Percentiles rank a stretch among this genome's conserved stretches.
phyloP scores from a whole-genome alignment of 2,329 filamentous ascomycete genomes.

The Elsinoe perseae region DNA sequence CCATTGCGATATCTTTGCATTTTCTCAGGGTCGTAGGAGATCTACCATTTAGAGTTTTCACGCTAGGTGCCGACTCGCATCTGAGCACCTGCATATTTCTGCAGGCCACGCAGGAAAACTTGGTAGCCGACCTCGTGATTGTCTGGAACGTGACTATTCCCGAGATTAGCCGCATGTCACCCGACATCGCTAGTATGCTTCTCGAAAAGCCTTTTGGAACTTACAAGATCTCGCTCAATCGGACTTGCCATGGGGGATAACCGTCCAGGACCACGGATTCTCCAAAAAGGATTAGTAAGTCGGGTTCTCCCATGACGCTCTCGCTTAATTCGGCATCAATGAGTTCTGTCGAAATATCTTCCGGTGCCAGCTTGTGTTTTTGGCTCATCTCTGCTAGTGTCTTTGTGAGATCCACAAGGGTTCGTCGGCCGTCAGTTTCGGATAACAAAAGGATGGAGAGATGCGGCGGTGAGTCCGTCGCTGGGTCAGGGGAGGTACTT shows the following conservation, averaged over 20 bases:
- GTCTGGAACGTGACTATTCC: constrained; percentile 48
- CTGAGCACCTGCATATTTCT: constrained; percentile 77
- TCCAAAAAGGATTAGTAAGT: constrained; percentile 79
- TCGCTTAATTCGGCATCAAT: constrained; percentile 80
- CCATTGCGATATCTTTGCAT: background rate
- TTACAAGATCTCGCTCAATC: constrained; percentile 86
- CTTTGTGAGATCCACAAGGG: constrained; percentile 88
- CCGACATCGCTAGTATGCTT: constrained; percentile 8
- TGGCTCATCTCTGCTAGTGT: constrained; percentile 95
- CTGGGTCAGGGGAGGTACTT: constrained; percentile 38
- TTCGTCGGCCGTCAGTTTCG: constrained; percentile 81
- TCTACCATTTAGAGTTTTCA: background rate
- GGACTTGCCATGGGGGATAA: constrained; percentile 94
- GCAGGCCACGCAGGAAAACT: constrained; percentile 77
- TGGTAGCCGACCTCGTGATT: constrained; percentile 86
- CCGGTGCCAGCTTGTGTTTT: constrained; percentile 68
- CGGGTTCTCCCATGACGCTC: constrained; percentile 77
- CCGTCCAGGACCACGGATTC: constrained; percentile 77
- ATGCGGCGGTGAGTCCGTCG: constrained; percentile 30
- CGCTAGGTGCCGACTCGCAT: constrained; percentile 67
- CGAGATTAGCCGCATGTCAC: constrained; percentile 12
- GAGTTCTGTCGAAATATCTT: constrained; percentile 76
- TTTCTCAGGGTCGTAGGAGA: constrained; percentile 1
- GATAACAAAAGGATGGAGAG: constrained; percentile 71
- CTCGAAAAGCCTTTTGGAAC: constrained; percentile 27